Evolutionary conservation across 2,329 filamentous ascomycete species (phyloP).

Genomic region (Ceratocystis cacaofunesta): DNA sequence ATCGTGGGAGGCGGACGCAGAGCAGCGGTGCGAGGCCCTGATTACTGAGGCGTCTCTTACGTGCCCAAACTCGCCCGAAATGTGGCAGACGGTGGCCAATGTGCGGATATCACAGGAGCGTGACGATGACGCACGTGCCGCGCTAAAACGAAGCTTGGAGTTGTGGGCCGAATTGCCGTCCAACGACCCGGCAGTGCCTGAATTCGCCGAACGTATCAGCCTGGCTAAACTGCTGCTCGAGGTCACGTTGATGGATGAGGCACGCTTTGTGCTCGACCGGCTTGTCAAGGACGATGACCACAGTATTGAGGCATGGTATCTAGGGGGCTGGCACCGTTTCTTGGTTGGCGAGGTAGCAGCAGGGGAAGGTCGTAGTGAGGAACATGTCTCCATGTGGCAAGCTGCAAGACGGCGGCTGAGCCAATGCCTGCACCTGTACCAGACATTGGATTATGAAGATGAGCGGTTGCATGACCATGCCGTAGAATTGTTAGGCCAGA

Average conservation of each 20-base stretch:
- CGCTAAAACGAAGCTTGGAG: constrained; percentile 63
- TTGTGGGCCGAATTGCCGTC: constrained; percentile 70
- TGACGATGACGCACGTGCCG: constrained; percentile 62
- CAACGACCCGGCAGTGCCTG: constrained; percentile 57
- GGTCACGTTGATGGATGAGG: constrained; percentile 70
- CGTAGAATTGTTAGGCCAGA: constrained; percentile 49
- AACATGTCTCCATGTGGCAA: constrained; percentile 38
- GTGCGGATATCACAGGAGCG: constrained; percentile 80
- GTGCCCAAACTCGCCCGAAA: constrained; percentile 66
- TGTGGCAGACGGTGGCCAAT: constrained; percentile 89
- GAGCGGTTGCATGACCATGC: constrained; percentile 63
- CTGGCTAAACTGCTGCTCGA: constrained; percentile 80
- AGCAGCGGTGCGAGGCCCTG: constrained; percentile 71
- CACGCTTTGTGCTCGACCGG: constrained; percentile 69
- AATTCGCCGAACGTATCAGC: constrained; percentile 74
- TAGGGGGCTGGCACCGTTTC: constrained; percentile 86
- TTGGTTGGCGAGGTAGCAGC: constrained; percentile 46
- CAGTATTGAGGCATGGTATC: constrained; percentile 92
- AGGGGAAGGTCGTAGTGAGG: constrained; percentile 21
- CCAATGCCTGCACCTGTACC: constrained; percentile 67
- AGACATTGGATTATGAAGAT: constrained; percentile 69
- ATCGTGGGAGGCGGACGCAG: constrained; percentile 82
- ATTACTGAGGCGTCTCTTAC: constrained; percentile 82
- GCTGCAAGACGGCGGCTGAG: constrained; percentile 72
- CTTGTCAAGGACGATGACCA: constrained; percentile 79